Evolutionary conservation across 345 rosid genomes (phyloP).

Genomic region (Microthlaspi erraticum): DNA sequence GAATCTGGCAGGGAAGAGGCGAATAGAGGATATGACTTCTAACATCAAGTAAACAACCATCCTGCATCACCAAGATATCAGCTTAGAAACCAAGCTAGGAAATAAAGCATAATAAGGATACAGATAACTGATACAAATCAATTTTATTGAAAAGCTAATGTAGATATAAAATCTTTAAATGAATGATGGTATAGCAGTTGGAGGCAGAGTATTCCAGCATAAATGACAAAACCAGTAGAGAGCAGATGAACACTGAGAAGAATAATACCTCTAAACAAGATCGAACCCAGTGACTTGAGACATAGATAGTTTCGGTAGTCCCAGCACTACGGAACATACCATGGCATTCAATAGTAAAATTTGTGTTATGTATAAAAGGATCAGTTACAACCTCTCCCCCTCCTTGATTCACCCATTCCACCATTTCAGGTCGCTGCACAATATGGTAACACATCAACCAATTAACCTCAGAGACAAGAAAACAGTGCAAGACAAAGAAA

Average conservation of each 20-base stretch:
- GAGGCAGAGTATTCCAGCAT: constrained; percentile 25
- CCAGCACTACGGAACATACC: constrained; percentile 51
- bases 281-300: constrained; percentile 93
- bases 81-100: constrained; percentile 30
- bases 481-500: constrained; percentile 36
- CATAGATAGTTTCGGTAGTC: constrained; percentile 50
- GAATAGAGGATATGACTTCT: constrained; percentile 84
- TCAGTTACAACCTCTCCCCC: constrained; percentile 73
- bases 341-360: constrained; percentile 81
- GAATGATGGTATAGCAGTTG: constrained; percentile 33
- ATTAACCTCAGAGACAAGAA: constrained; percentile 29
- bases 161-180: neutral
- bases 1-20: constrained; percentile 82
- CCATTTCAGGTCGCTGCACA: constrained; percentile 76
- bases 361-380: constrained; percentile 44
- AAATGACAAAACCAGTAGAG: constrained; percentile 10
- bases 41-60: constrained; percentile 78
- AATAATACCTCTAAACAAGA: constrained; percentile 86
- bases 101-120: constrained; percentile 18
- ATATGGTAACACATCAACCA: constrained; percentile 30
- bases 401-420: constrained; percentile 89
- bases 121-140: constrained; percentile 15
- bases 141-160: constrained; percentile 13
- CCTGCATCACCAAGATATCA: constrained; percentile 59
- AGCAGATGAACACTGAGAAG: constrained; percentile 32